Evolutionary conservation across 495 filamentous ascomycete genomes (phyloP).

Genomic region (Massariosphaeria phaeospora): DNA sequence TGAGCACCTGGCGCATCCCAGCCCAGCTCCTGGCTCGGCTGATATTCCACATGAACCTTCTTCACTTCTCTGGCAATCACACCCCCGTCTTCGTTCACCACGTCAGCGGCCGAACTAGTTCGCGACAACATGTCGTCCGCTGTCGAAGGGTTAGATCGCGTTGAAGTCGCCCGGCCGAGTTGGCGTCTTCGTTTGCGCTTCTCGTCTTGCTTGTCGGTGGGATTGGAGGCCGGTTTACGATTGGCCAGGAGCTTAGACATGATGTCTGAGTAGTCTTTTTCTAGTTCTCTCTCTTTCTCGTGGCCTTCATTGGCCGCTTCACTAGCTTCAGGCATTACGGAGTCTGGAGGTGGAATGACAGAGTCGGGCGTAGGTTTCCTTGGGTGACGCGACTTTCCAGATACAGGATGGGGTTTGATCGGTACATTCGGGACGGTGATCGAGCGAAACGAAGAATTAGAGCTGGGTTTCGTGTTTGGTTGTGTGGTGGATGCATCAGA

Average conservation of each 20-base stretch:
- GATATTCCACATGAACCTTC: constrained; percentile 9
- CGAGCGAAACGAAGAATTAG: constrained; percentile 5
- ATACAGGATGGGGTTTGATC: constrained; percentile 5
- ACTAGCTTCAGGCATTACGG: constrained; percentile 6
- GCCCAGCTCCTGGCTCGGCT: constrained; percentile 33
- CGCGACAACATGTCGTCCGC: constrained; percentile 9
- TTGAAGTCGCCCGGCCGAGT: constrained; percentile 28
- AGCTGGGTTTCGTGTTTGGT: constrained; percentile 7
- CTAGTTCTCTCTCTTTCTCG: no score
- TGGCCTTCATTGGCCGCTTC: background rate
- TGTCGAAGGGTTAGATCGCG: constrained; percentile 21
- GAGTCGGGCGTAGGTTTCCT: constrained; percentile 17
- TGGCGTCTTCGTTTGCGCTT: constrained; percentile 9
- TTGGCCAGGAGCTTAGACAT: constrained; percentile 12
- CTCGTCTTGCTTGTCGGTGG: constrained; percentile 1
- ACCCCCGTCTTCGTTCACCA: background rate
- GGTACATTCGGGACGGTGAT: background rate
- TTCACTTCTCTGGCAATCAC: background rate
- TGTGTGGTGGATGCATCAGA: constrained; percentile 15
- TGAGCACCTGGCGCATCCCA: constrained; percentile 38
- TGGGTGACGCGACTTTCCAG: background rate
- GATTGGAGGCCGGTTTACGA: constrained; percentile 17
- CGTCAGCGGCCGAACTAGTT: constrained; percentile 1
- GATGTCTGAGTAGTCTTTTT: constrained; percentile 14
- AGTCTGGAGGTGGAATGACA: background rate